Conservation (phyloP, 805 yeast species). For the Maudiozyma bulderi region DNA sequence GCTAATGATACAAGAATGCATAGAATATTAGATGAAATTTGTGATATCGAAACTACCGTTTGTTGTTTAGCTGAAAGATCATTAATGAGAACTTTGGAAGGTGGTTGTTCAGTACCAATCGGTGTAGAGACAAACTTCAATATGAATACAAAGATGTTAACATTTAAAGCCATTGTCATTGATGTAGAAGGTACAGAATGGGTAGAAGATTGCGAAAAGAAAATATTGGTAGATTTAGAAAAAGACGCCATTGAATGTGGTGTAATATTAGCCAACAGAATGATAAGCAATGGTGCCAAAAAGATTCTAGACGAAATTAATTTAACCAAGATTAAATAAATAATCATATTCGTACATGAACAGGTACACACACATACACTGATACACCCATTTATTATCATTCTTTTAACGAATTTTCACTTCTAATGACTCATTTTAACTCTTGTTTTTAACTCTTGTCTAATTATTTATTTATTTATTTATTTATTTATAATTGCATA, state of each 20-base stretch:
- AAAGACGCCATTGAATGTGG: conserved; percentile 69
- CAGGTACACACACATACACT: background rate
- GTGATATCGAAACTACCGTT: conserved; percentile 54
- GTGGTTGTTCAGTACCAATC: conserved; percentile 96
- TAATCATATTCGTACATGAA: background rate
- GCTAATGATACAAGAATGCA: conserved; percentile 51
- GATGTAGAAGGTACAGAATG: conserved; percentile 70
- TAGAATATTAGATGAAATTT: conserved; percentile 52
- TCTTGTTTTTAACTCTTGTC: background rate
- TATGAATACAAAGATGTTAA: conserved; percentile 37
- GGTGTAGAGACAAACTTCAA: conserved; percentile 66
- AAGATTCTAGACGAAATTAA: conserved; percentile 72
- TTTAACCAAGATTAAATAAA: conserved; percentile 45
- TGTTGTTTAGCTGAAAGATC: conserved; percentile 86
- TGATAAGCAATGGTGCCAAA: conserved; percentile 74
- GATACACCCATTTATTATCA: conserved; percentile 4
- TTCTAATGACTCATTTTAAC: background rate
- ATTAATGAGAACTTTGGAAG: conserved; percentile 80
- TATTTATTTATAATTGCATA: background rate
- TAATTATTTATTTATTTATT: conserved; percentile 7
- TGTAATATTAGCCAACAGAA: conserved; percentile 49
- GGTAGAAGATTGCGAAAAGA: conserved; percentile 45
- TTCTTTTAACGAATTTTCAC: background rate
- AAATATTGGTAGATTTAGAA: conserved; percentile 28
- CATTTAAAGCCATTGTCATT: conserved; percentile 64